A percentile compares a stretch with the other conserved stretches of the same genome.
Conservation (phyloP, 176 grass and related monocot genomes). For the Rhipidocladum racemiflorum region DNA sequence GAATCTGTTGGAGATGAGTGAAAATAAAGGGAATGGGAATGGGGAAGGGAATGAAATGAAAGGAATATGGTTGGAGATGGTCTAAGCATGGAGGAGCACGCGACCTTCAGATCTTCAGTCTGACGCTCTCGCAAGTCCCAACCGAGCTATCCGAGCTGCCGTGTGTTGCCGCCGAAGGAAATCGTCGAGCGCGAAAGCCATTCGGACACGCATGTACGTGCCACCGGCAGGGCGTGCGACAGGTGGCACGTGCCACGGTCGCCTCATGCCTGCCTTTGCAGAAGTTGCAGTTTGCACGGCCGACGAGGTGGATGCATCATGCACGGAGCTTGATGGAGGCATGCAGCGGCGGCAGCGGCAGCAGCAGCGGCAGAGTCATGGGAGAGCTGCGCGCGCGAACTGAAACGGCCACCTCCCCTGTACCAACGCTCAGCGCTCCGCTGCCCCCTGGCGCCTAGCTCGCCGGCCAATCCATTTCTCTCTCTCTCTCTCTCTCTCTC, state of each 20-base stretch:
- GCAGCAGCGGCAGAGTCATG: no score
- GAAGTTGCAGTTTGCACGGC: neutral
- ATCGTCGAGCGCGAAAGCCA: no score
- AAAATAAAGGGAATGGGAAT: no score
- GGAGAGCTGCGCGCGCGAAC: no score
- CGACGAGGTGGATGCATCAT: constrained; percentile 18
- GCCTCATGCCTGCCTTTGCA: neutral
- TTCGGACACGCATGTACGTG: no score
- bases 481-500: no score
- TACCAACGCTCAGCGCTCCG: no score
- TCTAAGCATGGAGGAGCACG: constrained; percentile 61
- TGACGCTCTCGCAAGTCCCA: constrained; percentile 82
- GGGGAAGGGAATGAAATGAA: no score
- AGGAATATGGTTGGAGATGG: neutral
- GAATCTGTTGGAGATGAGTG: no score
- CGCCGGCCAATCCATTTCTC: no score
- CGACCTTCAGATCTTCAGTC: constrained; percentile 84
- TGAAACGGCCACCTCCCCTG: neutral
- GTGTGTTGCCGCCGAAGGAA: rapidly evolving
- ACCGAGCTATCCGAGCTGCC: constrained; percentile 59
- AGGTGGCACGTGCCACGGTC: neutral
- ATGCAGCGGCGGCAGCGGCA: neutral
- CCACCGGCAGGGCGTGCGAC: neutral
- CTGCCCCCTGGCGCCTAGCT: no score
- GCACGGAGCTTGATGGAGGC: neutral